phyloP scores from a whole-genome alignment of 208 protist genomes.

The Leptomonas seymouri region DNA sequence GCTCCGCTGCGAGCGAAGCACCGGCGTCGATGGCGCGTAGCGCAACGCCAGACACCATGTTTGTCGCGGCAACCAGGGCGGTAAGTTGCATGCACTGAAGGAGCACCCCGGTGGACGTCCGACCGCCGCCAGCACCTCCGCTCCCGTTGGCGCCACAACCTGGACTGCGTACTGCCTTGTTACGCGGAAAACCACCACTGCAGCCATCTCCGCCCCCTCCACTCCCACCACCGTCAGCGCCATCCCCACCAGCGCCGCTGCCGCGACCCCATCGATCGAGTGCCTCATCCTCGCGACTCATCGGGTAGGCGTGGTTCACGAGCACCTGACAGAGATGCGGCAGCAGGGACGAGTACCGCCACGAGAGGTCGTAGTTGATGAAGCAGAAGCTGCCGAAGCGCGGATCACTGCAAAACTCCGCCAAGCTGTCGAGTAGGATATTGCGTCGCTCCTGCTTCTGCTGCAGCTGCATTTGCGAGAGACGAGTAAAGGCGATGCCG shows the following conservation, averaged over 20 bases:
- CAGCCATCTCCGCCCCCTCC: not conserved
- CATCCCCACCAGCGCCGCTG: not conserved
- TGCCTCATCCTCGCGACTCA: conserved; percentile 2
- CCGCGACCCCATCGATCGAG: not conserved
- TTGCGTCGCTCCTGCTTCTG: conserved; percentile 70
- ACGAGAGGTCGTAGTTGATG: conserved; percentile 88
- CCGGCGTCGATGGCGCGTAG: conserved; percentile 23
- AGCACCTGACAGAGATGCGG: conserved; percentile 69
- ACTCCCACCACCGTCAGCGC: not conserved
- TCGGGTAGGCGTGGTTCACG: conserved; percentile 39
- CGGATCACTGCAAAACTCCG: conserved; percentile 77
- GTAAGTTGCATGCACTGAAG: conserved; percentile 27
- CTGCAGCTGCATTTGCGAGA: conserved; percentile 30
- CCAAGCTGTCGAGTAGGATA: conserved; percentile 86
- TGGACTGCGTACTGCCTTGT: not conserved
- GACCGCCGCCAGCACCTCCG: conserved; percentile 3
- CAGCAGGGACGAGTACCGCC: conserved; percentile 65
- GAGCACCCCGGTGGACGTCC: conserved; percentile 4
- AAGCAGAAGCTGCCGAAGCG: conserved; percentile 83
- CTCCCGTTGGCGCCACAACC: conserved; percentile 7
- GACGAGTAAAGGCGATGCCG: conserved; percentile 15
- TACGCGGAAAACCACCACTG: conserved; percentile 4
- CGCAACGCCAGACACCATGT: conserved; percentile 41
- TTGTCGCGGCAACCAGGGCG: conserved; percentile 34
- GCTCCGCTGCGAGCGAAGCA: not conserved